phyloP scores from a whole-genome alignment of 225 moss, liverwort and hornwort genomes.

The Polytrichum commune region DNA sequence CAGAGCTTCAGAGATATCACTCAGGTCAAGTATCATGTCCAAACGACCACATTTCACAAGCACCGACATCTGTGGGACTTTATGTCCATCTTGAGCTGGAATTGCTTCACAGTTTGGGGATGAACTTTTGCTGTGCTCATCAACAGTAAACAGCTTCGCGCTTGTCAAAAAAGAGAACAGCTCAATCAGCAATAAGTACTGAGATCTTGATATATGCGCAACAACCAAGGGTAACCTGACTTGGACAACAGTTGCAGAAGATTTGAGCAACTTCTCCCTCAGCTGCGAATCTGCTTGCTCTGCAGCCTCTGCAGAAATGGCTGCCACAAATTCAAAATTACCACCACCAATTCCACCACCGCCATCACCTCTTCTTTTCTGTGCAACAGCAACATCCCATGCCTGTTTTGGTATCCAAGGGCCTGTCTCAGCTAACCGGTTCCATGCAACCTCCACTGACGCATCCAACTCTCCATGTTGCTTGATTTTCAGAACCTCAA shows the following conservation, averaged over 20 bases:
- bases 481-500: constrained; percentile 35
- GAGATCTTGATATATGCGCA: constrained; percentile 64
- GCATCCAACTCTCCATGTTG: constrained; percentile 50
- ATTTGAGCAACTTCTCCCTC: constrained; percentile 71
- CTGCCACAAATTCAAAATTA: constrained; percentile 93
- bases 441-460: constrained; percentile 79
- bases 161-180: constrained; percentile 49
- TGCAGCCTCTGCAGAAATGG: constrained; percentile 77
- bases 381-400: constrained; percentile 84
- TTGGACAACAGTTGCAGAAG: constrained; percentile 63
- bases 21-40: constrained; percentile 55
- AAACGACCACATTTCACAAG: constrained; percentile 75
- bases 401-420: constrained; percentile 76
- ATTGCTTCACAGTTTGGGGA: constrained; percentile 27
- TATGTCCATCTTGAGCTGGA: constrained; percentile 18
- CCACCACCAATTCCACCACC: constrained; percentile 87
- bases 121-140: constrained; percentile 22
- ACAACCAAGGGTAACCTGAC: constrained; percentile 64
- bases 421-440: constrained; percentile 46
- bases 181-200: constrained; percentile 64
- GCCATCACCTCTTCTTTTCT: constrained; percentile 85
- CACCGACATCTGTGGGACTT: constrained; percentile 60
- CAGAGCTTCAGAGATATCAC: constrained; percentile 18
- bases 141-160: constrained; percentile 19
- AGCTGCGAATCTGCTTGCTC: constrained; percentile 72